Evolutionary conservation across 345 rosid species (phyloP).

Genomic region (Boechera stricta): DNA sequence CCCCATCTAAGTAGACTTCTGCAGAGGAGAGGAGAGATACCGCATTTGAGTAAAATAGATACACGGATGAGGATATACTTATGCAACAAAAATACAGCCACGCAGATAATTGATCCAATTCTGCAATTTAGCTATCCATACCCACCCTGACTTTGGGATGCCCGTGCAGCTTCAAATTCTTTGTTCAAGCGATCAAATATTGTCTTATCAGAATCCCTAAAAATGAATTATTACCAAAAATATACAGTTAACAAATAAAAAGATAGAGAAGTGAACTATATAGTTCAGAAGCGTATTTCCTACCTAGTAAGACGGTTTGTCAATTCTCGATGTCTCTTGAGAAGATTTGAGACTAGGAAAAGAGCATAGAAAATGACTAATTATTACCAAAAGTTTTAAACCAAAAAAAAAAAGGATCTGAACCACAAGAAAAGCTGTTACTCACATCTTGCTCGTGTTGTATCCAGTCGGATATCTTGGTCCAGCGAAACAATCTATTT

Average conservation of each 20-base stretch:
- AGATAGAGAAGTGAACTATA: neutral
- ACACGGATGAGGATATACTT: conserved; percentile 7
- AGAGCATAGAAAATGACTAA: conserved; percentile 28
- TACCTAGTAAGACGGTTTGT: conserved; percentile 85
- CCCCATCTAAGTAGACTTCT: conserved; percentile 81
- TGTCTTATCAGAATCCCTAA: conserved; percentile 91
- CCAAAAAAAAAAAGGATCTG: conserved; percentile 2
- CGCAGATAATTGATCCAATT: neutral
- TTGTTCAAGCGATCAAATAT: conserved; percentile 82
- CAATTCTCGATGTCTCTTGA: conserved; percentile 82
- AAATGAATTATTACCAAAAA: conserved; percentile 15
- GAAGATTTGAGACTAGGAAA: conserved; percentile 73
- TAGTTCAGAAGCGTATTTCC: neutral
- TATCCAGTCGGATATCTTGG: conserved; percentile 71
- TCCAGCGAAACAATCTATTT: conserved; percentile 64
- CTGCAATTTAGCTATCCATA: conserved; percentile 22
- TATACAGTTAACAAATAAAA: conserved; percentile 7
- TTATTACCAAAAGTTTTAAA: neutral
- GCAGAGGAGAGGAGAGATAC: conserved; percentile 38
- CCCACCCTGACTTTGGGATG: conserved; percentile 82
- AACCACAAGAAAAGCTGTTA: conserved; percentile 13
- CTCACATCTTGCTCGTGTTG: conserved; percentile 80
- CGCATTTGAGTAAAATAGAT: conserved; percentile 12
- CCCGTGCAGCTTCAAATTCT: conserved; percentile 87
- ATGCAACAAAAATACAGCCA: conserved; percentile 23